phyloP scores from a whole-genome alignment of 495 filamentous ascomycete genomes.

The Oidiodendron maius region DNA sequence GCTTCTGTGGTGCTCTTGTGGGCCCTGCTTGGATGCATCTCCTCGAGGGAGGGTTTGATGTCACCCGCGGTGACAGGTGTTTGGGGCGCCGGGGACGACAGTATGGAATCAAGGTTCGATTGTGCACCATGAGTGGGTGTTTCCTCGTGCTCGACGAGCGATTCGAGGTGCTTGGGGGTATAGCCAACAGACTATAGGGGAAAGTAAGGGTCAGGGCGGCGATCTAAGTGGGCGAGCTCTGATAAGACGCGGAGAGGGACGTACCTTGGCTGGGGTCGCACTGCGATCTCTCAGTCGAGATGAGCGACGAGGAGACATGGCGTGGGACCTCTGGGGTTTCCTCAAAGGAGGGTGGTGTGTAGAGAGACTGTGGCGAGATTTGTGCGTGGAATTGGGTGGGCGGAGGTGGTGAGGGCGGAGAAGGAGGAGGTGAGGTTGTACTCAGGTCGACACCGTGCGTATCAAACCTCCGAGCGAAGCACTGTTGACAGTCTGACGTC shows the following conservation, averaged over 20 bases:
- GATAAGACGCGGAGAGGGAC: no score
- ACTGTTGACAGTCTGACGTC: background rate
- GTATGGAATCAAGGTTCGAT: conserved; percentile 15
- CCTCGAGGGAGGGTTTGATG: conserved; percentile 50
- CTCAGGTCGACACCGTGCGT: no score
- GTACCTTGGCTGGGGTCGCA: conserved; percentile 22
- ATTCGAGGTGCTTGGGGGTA: conserved; percentile 14
- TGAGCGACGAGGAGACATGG: conserved; percentile 21
- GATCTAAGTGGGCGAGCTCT: no score
- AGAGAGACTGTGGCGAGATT: no score
- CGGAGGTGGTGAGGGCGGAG: no score
- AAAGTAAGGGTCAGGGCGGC: conserved; percentile 1
- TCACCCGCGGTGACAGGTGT: conserved; percentile 20
- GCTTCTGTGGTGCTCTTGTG: conserved; percentile 65
- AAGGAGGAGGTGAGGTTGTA: no score
- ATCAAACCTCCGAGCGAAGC: no score
- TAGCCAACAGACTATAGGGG: conserved; percentile 9
- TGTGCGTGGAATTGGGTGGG: no score
- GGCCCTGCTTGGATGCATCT: conserved; percentile 76
- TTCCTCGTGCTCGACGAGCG: conserved; percentile 21
- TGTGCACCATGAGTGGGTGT: conserved; percentile 8
- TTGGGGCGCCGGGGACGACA: conserved; percentile 17
- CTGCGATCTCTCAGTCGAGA: conserved; percentile 16
- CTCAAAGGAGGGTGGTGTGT: no score
- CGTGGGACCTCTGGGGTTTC: no score